Percentiles rank a stretch among this genome's conserved stretches.
Conservation (phyloP, 345 rosid species). For the Limnanthes douglasii region DNA sequence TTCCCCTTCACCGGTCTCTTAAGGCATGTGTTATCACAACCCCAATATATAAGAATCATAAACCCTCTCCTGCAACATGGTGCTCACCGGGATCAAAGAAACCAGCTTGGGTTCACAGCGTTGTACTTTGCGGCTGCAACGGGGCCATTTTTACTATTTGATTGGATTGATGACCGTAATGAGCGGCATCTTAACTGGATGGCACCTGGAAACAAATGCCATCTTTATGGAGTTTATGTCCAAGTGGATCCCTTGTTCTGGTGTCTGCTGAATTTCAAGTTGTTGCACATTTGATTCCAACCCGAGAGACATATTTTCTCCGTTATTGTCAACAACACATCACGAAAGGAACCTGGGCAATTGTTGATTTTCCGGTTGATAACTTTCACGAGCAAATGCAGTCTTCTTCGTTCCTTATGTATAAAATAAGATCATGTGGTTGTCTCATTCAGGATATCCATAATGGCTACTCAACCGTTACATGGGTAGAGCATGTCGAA, state of each 20-base stretch:
- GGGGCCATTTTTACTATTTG: no score
- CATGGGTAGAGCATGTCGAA: conserved; percentile 87
- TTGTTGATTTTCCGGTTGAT: conserved; percentile 77
- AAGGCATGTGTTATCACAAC: no score
- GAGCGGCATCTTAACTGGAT: no score
- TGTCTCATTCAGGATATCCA: conserved; percentile 93
- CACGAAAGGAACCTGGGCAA: conserved; percentile 53
- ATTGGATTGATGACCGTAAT: no score
- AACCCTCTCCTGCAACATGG: no score
- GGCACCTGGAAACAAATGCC: no score
- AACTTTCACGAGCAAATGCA: conserved; percentile 42
- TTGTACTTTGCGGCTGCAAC: no score
- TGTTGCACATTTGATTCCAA: conserved; percentile 68
- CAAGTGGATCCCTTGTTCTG: conserved; percentile 76
- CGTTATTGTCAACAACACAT: conserved; percentile 67
- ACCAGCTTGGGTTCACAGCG: no score
- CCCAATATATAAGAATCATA: no score
- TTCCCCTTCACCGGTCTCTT: no score
- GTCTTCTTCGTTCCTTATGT: conserved; percentile 22
- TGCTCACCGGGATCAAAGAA: no score
- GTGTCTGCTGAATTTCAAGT: conserved; percentile 86
- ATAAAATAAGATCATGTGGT: conserved; percentile 67
- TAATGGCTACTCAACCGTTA: conserved; percentile 88
- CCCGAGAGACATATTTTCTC: conserved; percentile 67
- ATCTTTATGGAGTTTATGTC: conserved; percentile 41